Evolutionary conservation across 345 rosid genomes (phyloP).

Genomic region (Angophora floribunda): DNA sequence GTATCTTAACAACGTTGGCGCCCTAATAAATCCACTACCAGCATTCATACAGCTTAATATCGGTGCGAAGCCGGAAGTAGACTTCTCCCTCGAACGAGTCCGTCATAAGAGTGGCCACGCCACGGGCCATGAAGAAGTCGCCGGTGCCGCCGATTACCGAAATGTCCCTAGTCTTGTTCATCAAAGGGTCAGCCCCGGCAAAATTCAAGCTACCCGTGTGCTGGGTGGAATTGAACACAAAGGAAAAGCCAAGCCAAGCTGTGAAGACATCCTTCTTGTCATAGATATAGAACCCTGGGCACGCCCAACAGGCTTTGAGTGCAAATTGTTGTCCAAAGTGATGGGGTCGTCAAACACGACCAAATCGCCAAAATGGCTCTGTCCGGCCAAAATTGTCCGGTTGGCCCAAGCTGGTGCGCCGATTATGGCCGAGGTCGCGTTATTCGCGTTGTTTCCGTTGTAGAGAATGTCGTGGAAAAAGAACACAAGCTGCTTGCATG

Average conservation of each 20-base stretch:
- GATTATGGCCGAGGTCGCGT: constrained; percentile 20
- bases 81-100: constrained; percentile 46
- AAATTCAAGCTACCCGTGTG: constrained; percentile 53
- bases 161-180: constrained; percentile 59
- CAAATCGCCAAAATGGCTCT: constrained; percentile 20
- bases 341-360: constrained; percentile 28
- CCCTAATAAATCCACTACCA: background rate
- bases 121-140: constrained; percentile 82
- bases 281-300: constrained; percentile 24
- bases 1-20: background rate
- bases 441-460: constrained; percentile 20
- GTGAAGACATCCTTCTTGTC: constrained; percentile 18
- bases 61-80: constrained; percentile 53
- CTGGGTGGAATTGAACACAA: constrained; percentile 53
- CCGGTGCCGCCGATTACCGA: constrained; percentile 73
- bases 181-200: constrained; percentile 56
- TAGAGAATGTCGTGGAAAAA: constrained; percentile 30
- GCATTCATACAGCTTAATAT: constrained; percentile 45
- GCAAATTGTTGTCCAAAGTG: constrained; percentile 14
- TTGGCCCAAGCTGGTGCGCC: constrained; percentile 16
- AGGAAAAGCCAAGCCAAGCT: constrained; percentile 45
- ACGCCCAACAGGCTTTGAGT: constrained; percentile 12
- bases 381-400: constrained; percentile 5
- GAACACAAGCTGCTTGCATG: background rate
- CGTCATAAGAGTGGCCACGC: constrained; percentile 52